Conservation (phyloP, 148 eudicot species). For the Diospyros lotus region DNA sequence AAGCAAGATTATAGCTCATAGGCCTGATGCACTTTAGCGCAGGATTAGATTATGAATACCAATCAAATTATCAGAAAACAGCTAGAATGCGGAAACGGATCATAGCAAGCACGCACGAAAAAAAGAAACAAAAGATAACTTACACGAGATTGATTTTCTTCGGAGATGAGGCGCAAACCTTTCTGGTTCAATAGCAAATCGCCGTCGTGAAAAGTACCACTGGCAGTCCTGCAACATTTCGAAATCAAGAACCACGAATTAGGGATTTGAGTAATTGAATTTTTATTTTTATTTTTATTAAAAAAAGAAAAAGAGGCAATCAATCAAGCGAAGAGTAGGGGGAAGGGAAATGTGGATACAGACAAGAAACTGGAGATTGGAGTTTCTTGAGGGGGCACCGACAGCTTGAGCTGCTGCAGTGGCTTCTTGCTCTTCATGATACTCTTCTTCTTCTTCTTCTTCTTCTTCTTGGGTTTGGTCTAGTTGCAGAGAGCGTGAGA, state of each 20-base stretch:
- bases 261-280: background rate
- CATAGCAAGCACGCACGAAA: background rate
- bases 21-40: too few species aligned
- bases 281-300: background rate
- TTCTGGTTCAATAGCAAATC: constrained; percentile 75
- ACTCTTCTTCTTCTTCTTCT: constrained; percentile 15
- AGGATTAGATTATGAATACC: background rate
- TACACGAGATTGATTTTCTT: constrained; percentile 55
- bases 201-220: constrained; percentile 96
- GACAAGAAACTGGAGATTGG: constrained; percentile 76
- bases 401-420: constrained; percentile 80
- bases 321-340: background rate
- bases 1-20: too few species aligned
- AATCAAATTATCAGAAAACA: background rate
- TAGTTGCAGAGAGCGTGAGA: constrained; percentile 7
- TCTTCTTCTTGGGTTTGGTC: constrained; percentile 25
- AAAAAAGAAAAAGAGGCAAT: background rate
- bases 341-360: background rate
- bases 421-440: constrained; percentile 73
- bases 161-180: constrained; percentile 70
- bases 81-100: background rate
- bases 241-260: background rate
- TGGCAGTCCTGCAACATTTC: constrained; percentile 61
- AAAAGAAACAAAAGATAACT: constrained; percentile 14
- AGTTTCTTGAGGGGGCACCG: constrained; percentile 77